A percentile compares a stretch with the other conserved stretches of the same genome.
Conservation (phyloP, 768 basidiomycete species). For the Lentinula sp. region DNA sequence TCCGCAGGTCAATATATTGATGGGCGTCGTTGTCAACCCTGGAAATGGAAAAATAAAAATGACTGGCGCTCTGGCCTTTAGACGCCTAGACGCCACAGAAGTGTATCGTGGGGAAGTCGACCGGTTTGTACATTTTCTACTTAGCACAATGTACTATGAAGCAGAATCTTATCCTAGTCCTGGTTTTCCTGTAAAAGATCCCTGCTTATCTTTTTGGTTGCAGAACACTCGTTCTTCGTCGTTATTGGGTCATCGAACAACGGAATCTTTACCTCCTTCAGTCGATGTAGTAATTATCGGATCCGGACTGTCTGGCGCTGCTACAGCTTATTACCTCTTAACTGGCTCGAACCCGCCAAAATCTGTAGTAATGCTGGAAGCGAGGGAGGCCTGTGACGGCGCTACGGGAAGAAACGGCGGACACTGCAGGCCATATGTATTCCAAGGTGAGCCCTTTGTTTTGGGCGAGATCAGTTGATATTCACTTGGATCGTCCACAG, state of each 20-base stretch:
- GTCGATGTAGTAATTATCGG: constrained; percentile 27
- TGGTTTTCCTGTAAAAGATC: not conserved
- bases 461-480: not conserved
- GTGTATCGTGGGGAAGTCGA: not conserved
- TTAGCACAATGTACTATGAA: not conserved
- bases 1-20: no score
- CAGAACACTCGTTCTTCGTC: constrained; percentile 15
- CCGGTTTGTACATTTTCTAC: not conserved
- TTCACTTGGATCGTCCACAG: constrained; percentile 23
- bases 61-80: not conserved
- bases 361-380: constrained; percentile 34
- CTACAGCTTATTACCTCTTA: constrained; percentile 22
- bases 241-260: constrained; percentile 14
- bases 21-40: no score
- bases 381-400: constrained; percentile 26
- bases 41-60: not conserved
- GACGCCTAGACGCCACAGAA: not conserved
- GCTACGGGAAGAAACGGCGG: constrained; percentile 23
- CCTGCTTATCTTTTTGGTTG: constrained; percentile 24
- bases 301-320: constrained; percentile 27
- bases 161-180: constrained; percentile 5
- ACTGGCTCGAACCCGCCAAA: constrained; percentile 10
- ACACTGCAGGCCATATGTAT: constrained; percentile 19
- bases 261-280: constrained; percentile 9
- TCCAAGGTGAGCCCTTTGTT: constrained; percentile 11